These are phyloP conservation scores for Macrophomina tecta DNA, from an alignment of 2,329 filamentous ascomycete species.

Conservation along the genomic window DNA sequence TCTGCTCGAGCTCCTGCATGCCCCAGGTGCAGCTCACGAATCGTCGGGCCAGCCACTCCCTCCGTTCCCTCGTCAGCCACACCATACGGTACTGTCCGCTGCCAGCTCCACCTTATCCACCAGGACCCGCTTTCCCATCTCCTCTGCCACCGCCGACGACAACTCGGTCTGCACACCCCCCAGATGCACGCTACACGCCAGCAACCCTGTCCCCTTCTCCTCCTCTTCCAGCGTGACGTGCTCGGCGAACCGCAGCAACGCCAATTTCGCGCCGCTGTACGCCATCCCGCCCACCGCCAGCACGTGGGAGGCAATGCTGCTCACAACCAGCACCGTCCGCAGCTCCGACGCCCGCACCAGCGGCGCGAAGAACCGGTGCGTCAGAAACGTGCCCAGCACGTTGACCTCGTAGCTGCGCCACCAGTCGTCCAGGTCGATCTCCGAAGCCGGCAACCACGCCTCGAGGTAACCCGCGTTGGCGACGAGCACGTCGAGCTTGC, in stretches of 20 bases:
- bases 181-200: slow-evolving; percentile 36
- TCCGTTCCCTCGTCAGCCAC: slow-evolving; percentile 48
- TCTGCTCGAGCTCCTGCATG: slow-evolving; percentile 51
- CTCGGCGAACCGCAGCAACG: slow-evolving; percentile 57
- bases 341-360: no score
- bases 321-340: no score
- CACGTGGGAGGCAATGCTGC: no score
- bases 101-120: slow-evolving; percentile 24
- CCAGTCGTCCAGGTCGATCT: no score
- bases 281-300: slow-evolving; percentile 30
- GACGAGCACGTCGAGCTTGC: no score
- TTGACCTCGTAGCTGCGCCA: no score
- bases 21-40: slow-evolving; percentile 57
- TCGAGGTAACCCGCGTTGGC: no score
- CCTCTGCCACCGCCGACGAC: slow-evolving; percentile 20
- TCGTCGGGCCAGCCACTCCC: slow-evolving; percentile 54
- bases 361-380: no score
- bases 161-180: slow-evolving; percentile 38
- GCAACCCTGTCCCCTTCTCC: slow-evolving; percentile 38
- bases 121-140: neutral
- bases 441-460: no score
- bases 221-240: slow-evolving; percentile 51
- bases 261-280: slow-evolving; percentile 59
- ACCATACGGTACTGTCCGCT: slow-evolving; percentile 26
- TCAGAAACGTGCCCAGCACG: no score